A percentile compares a stretch with the other conserved stretches of the same genome.
Evolutionary conservation across 2,329 filamentous ascomycete species (phyloP).

Genomic region (Herpotrichia juniperi): DNA sequence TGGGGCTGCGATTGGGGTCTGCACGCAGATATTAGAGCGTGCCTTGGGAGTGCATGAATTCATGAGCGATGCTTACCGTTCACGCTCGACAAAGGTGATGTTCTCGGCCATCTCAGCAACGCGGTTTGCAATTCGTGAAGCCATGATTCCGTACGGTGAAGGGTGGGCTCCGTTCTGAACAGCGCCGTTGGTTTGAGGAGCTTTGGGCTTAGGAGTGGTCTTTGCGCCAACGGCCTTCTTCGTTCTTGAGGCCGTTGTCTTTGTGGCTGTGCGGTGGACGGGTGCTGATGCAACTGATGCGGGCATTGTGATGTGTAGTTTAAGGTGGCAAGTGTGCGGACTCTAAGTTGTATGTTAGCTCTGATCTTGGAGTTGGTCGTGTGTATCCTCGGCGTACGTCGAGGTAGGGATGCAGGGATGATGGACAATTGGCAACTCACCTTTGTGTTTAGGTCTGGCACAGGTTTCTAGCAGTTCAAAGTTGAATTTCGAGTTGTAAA

Average conservation of each 20-base stretch:
- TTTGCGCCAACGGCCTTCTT: slow-evolving; percentile 33
- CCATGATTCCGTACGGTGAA: slow-evolving; percentile 59
- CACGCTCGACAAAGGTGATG: slow-evolving; percentile 57
- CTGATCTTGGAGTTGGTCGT: slow-evolving; percentile 15
- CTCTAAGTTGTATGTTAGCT: no score
- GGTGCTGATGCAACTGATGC: slow-evolving; percentile 43
- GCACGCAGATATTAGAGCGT: slow-evolving; percentile 16
- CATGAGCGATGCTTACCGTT: slow-evolving; percentile 30
- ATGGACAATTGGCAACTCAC: no score
- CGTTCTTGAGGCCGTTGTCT: slow-evolving; percentile 34
- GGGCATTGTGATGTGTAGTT: slow-evolving; percentile 27
- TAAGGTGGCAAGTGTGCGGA: no score
- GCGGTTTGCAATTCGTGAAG: slow-evolving; percentile 56
- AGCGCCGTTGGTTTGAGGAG: slow-evolving; percentile 35
- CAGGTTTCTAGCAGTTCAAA: background rate
- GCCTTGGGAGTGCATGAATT: background rate
- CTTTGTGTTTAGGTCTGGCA: background rate
- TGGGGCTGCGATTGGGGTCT: slow-evolving; percentile 18
- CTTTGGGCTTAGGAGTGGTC: slow-evolving; percentile 28
- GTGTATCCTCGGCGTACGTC: slow-evolving; percentile 24
- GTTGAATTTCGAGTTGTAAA: background rate
- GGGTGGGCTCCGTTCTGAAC: slow-evolving; percentile 29
- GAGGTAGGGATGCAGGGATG: background rate
- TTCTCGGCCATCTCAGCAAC: slow-evolving; percentile 61
- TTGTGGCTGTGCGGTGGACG: slow-evolving; percentile 38